These are phyloP conservation scores for Fusarium foetens DNA, from an alignment of 2,329 filamentous ascomycete genomes.

Conservation along the genomic window DNA sequence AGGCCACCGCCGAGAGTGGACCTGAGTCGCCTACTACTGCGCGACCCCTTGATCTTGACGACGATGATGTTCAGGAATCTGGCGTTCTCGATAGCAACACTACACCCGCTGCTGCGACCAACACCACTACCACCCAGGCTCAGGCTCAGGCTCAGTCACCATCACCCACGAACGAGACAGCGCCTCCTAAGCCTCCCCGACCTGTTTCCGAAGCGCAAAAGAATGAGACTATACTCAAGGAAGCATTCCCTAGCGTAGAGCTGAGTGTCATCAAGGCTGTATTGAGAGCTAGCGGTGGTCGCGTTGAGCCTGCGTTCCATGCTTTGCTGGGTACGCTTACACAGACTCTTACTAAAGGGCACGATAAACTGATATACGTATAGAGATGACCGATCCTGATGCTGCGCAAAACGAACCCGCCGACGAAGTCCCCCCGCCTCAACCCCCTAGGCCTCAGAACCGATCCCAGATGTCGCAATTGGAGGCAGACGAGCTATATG, in stretches of 20 bases:
- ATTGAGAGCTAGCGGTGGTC: conserved; percentile 83
- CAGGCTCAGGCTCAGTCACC: conserved; percentile 1
- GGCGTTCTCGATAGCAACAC: conserved; percentile 56
- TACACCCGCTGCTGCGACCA: conserved; percentile 40
- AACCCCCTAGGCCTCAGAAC: conserved; percentile 79
- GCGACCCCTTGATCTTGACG: conserved; percentile 73
- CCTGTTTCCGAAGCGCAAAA: conserved; percentile 84
- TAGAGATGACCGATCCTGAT: conserved; percentile 83
- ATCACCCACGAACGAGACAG: conserved; percentile 51
- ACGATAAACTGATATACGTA: conserved; percentile 19
- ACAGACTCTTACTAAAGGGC: neutral
- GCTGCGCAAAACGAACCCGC: conserved; percentile 66
- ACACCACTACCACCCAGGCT: conserved; percentile 41
- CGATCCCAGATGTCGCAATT: conserved; percentile 78
- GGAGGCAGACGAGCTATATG: conserved; percentile 90
- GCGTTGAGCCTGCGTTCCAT: conserved; percentile 94
- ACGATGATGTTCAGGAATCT: conserved; percentile 74
- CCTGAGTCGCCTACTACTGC: conserved; percentile 75
- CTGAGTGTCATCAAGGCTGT: conserved; percentile 85
- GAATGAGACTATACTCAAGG: conserved; percentile 87
- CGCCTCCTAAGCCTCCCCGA: conserved; percentile 86
- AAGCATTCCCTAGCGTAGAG: conserved; percentile 92
- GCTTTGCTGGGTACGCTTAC: conserved; percentile 77
- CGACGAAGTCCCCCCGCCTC: conserved; percentile 72
- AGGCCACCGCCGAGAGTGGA: conserved; percentile 54